Evolutionary conservation across 176 grass and related monocot species (phyloP).

Genomic region (Phoenix roebelenii): DNA sequence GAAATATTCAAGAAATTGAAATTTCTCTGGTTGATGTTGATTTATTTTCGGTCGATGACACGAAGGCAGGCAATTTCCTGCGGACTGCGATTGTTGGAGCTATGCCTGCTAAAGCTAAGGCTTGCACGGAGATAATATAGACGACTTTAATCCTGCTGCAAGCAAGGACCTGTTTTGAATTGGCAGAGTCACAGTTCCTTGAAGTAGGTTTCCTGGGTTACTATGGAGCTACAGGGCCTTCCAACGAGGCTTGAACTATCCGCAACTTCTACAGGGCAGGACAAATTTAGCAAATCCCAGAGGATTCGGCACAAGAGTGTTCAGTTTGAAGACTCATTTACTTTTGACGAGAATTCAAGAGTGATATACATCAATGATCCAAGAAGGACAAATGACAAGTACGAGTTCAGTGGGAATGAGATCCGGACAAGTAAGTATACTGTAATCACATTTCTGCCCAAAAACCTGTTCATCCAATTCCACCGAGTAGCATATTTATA

Average conservation of each 20-base stretch:
- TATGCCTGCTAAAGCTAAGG: background rate
- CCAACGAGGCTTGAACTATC: constrained; percentile 48
- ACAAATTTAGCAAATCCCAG: constrained; percentile 53
- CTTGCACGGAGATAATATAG: constrained; percentile 12
- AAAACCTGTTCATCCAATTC: constrained; percentile 99
- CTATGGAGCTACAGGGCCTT: constrained; percentile 67
- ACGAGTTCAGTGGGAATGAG: constrained; percentile 93
- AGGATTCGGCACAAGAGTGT: constrained; percentile 55
- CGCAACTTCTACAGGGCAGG: constrained; percentile 35
- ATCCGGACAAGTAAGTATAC: constrained; percentile 99
- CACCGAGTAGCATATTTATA: constrained; percentile 92
- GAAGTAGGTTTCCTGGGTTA: constrained; percentile 41
- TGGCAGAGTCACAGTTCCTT: constrained; percentile 56
- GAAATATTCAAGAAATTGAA: background rate
- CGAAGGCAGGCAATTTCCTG: background rate
- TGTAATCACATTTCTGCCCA: constrained; percentile 87
- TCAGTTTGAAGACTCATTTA: constrained; percentile 64
- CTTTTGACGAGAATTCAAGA: constrained; percentile 69
- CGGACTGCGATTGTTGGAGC: constrained; percentile 3
- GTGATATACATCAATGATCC: constrained; percentile 85
- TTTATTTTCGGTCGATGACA: background rate
- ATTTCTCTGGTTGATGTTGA: background rate
- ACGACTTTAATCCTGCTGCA: constrained; percentile 36
- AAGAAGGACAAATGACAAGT: constrained; percentile 74
- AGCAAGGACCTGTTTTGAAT: constrained; percentile 37